Evolutionary conservation across 1,139 yeast genomes (phyloP), one percentile per base, ranked within the genome.

Genomic region (Suhomyces ambrosiae): DNA sequence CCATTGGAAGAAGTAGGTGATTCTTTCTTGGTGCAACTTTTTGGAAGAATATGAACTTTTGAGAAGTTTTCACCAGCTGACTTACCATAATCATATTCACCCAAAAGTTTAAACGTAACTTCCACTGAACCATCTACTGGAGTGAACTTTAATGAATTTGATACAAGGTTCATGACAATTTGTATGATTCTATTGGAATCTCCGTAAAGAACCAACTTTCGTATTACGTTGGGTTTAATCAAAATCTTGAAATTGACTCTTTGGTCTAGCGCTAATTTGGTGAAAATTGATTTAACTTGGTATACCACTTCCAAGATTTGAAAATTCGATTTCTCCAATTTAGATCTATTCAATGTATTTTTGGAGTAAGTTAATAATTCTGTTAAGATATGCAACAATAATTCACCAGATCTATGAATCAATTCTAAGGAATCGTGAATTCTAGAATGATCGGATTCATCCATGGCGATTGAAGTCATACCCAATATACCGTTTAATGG

Each of bases 401-500:
- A 65, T 57, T 89, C 96, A 23, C 97, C 97, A 9, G 95, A 84
- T 52, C 95, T 74, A 55, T 86, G 86, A 44, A 90, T 89, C 40
- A 89, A 73, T 48, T 82, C 83, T 45, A 90, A 67, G 2, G 73
- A 66, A 38, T 81, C 83, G 49, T 83, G 80, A 13, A 87, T 79
- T 48, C 82, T 80, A 4, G 69, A 60, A 6, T 73, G 71, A 50
- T 87, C 92, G 8, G 71, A 70, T 58, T 90, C 97, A 16, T 86
- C 92, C 82, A 88, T 78, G 2, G 96, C 92, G 39, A 90, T 87
- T 2, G 95, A 86, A 0, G 97, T 86, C 95, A 92, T 87, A 40
- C 98, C 98, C 41, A 92, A 67, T 30, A 92, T 92, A 57, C 97
- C 98, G 60, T 92, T 92, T 50, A 92, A 68, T 1, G 98, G 98